Conservation (phyloP, 768 basidiomycete genomes). For the Termitomyces sp. region DNA sequence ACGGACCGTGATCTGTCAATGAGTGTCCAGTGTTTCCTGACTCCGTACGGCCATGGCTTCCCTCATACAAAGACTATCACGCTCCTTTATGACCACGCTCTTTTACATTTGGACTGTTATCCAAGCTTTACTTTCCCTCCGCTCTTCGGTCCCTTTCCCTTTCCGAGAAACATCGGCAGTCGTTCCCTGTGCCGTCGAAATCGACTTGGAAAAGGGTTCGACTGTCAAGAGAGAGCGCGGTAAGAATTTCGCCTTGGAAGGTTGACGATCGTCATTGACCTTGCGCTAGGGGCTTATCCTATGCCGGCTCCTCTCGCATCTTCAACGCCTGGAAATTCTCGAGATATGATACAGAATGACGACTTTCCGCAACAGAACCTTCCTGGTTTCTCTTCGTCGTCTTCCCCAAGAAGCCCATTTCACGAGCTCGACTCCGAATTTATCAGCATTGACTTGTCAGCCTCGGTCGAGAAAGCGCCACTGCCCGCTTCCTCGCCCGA, state of each 20-base stretch:
- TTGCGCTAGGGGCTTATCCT: background rate
- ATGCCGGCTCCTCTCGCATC: background rate
- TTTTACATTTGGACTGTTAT: constrained; percentile 19
- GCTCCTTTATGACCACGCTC: constrained; percentile 16
- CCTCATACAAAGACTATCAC: constrained; percentile 10
- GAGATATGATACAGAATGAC: background rate
- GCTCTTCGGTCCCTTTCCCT: constrained; percentile 10
- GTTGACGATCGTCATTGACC: background rate
- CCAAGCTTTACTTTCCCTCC: constrained; percentile 13
- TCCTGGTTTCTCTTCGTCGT: background rate
- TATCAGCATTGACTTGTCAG: constrained; percentile 6
- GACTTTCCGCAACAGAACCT: background rate
- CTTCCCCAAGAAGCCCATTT: background rate
- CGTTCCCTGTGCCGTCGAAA: constrained; percentile 4
- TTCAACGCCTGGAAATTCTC: background rate
- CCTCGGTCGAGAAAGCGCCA: background rate
- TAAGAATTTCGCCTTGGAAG: background rate
- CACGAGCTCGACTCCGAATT: background rate
- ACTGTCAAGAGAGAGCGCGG: background rate
- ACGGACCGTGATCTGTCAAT: background rate
- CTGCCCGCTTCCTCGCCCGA: background rate
- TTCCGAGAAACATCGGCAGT: constrained; percentile 12
- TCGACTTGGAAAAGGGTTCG: constrained; percentile 14
- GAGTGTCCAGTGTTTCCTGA: background rate
- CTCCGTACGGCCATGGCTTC: constrained; percentile 12